These are phyloP conservation scores for Pseudognaphalium luteoalbum DNA, from an alignment of 129 eudicot genomes.

Conservation along the genomic window DNA sequence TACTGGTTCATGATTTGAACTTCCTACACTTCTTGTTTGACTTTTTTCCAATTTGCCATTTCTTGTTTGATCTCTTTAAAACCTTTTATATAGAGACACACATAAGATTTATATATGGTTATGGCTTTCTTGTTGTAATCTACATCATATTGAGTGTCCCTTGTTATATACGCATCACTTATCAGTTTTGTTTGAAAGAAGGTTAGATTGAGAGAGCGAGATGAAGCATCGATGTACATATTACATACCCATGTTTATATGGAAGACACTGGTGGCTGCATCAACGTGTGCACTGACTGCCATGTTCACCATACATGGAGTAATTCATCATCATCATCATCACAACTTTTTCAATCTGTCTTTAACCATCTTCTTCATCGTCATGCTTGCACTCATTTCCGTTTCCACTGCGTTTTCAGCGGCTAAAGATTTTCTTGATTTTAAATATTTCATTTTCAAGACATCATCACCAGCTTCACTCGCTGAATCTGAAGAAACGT, in stretches of 20 bases:
- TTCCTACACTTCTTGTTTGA: conserved; percentile 25
- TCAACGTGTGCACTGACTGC: conserved; percentile 22
- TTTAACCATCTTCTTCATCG: conserved; percentile 25
- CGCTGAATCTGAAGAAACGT: neutral
- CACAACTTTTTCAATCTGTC: conserved; percentile 19
- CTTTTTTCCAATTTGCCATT: conserved; percentile 3
- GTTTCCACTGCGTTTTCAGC: conserved; percentile 27
- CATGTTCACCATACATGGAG: conserved; percentile 29
- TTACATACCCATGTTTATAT: conserved; percentile 30
- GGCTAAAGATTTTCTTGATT: conserved; percentile 18
- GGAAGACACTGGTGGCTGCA: conserved; percentile 32
- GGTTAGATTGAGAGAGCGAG: neutral
- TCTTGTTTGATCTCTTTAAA: conserved; percentile 4
- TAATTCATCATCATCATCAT: conserved; percentile 13
- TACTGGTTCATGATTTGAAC: conserved; percentile 22
- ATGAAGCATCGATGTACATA: conserved; percentile 33
- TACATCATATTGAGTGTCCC: neutral
- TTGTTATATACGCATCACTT: neutral
- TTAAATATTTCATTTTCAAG: conserved; percentile 16
- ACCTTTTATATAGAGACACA: no score
- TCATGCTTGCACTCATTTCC: conserved; percentile 16
- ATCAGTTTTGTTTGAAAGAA: neutral
- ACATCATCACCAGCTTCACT: conserved; percentile 15
- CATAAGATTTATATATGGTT: no score
- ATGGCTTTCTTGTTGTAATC: neutral